phyloP scores from a whole-genome alignment of 805 yeast species.

The Nematodospora valgi region DNA sequence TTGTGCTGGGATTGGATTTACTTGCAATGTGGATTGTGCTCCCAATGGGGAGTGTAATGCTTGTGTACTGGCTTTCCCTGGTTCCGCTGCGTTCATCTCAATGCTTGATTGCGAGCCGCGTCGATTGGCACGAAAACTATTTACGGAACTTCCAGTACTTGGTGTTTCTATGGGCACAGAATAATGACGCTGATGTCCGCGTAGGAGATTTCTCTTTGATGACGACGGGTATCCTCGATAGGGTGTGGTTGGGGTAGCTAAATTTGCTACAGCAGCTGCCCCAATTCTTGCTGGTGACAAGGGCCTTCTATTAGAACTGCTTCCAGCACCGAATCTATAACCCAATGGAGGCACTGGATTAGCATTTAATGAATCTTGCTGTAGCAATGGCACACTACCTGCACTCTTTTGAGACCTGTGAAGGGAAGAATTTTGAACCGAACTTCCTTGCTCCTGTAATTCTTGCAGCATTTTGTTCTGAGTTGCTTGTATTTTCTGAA shows the following conservation, averaged over 20 bases:
- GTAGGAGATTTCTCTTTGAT: slow-evolving; percentile 12
- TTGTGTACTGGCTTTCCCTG: slow-evolving; percentile 6
- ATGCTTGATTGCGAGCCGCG: slow-evolving; percentile 9
- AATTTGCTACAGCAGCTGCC: slow-evolving; percentile 62
- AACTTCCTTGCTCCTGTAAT: not conserved
- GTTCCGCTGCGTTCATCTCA: slow-evolving; percentile 4
- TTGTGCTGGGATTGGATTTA: slow-evolving; percentile 40
- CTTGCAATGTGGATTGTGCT: slow-evolving; percentile 35
- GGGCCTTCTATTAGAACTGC: slow-evolving; percentile 13
- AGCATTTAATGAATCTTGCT: slow-evolving; percentile 22
- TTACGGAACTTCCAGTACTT: slow-evolving; percentile 1
- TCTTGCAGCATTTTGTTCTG: not conserved
- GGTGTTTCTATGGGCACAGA: slow-evolving; percentile 38
- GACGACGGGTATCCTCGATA: slow-evolving; percentile 18
- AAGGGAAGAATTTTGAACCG: no score
- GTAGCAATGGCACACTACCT: slow-evolving; percentile 4
- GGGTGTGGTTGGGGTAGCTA: slow-evolving; percentile 35
- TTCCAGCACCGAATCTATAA: slow-evolving; percentile 33
- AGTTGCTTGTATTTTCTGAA: slow-evolving; percentile 4
- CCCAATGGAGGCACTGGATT: slow-evolving; percentile 31
- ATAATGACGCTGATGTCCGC: slow-evolving; percentile 37
- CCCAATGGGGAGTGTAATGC: slow-evolving; percentile 23
- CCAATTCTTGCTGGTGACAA: slow-evolving; percentile 70
- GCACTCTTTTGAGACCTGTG: not conserved
- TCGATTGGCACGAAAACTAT: slow-evolving; percentile 7